Evolutionary conservation across 2,329 filamentous ascomycete species (phyloP).

Genomic region (Neonectria hederae): DNA sequence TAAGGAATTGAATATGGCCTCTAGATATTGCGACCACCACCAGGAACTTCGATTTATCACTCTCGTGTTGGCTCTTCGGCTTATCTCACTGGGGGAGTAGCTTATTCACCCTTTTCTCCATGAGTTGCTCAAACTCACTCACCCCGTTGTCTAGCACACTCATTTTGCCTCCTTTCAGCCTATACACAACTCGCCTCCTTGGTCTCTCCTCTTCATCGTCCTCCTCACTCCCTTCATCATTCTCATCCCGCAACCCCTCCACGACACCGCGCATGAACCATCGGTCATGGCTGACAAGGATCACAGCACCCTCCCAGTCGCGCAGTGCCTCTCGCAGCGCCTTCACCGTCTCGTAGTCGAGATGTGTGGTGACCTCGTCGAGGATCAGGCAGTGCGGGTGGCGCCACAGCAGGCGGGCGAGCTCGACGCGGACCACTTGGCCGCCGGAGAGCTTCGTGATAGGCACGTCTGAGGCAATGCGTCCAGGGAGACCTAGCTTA

Average conservation of each 20-base stretch:
- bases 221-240: constrained; percentile 49
- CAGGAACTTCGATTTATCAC: not conserved
- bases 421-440: constrained; percentile 73
- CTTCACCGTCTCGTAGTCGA: constrained; percentile 83
- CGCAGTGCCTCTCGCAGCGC: constrained; percentile 74
- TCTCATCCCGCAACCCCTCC: constrained; percentile 50
- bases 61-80: not conserved
- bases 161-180: constrained; percentile 67
- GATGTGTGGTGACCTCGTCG: constrained; percentile 85
- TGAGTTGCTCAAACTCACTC: constrained; percentile 69
- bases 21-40: not conserved
- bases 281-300: constrained; percentile 83
- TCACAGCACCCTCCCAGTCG: constrained; percentile 76
- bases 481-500: constrained; percentile 75
- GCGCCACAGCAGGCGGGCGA: constrained; percentile 74
- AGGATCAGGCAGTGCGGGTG: constrained; percentile 78
- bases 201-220: constrained; percentile 52
- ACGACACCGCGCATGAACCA: constrained; percentile 82
- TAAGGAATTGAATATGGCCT: not conserved
- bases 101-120: constrained; percentile 67
- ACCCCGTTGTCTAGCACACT: constrained; percentile 67
- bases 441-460: constrained; percentile 80
- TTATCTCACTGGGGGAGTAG: constrained; percentile 43
- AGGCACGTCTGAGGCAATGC: constrained; percentile 77
- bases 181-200: constrained; percentile 66